Evolutionary conservation across 2,329 filamentous ascomycete species (phyloP).

Genomic region (Fusarium napiforme): DNA sequence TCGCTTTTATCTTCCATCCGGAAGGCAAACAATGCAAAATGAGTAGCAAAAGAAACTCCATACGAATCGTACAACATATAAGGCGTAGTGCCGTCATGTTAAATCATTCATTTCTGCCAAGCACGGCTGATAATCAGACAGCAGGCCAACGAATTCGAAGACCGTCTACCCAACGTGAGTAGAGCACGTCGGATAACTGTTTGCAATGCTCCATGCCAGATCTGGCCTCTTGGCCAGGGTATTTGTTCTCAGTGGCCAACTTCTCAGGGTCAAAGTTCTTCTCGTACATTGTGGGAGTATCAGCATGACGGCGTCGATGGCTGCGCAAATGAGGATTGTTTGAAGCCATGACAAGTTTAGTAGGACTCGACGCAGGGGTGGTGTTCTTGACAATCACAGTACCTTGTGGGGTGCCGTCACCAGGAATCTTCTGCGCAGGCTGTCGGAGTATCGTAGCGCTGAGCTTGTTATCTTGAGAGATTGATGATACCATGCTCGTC

Average conservation of each 20-base stretch:
- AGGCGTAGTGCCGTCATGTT: not conserved
- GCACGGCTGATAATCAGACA: conserved; percentile 33
- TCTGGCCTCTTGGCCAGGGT: conserved; percentile 63
- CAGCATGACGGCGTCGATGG: conserved; percentile 74
- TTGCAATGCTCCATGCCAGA: conserved; percentile 93
- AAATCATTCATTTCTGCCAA: not conserved
- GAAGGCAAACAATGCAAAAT: conserved; percentile 26
- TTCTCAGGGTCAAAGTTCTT: conserved; percentile 61
- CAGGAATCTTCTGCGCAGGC: conserved; percentile 53
- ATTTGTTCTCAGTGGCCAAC: conserved; percentile 61
- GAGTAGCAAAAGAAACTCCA: conserved; percentile 10
- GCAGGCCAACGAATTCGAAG: conserved; percentile 76
- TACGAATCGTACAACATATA: conserved; percentile 17
- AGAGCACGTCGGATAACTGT: conserved; percentile 89
- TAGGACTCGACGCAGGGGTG: conserved; percentile 58
- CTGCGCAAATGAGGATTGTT: conserved; percentile 88
- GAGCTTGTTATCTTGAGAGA: conserved; percentile 76
- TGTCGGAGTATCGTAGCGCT: conserved; percentile 59
- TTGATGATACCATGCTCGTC: conserved; percentile 77
- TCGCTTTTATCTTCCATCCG: conserved; percentile 1
- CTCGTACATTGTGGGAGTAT: conserved; percentile 54
- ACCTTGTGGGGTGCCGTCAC: conserved; percentile 61
- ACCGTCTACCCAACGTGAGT: conserved; percentile 89
- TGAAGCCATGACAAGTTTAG: conserved; percentile 80
- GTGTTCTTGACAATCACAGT: conserved; percentile 68